Conservation (phyloP, 2,329 filamentous ascomycete genomes). For the Monosporascus sp. region DNA sequence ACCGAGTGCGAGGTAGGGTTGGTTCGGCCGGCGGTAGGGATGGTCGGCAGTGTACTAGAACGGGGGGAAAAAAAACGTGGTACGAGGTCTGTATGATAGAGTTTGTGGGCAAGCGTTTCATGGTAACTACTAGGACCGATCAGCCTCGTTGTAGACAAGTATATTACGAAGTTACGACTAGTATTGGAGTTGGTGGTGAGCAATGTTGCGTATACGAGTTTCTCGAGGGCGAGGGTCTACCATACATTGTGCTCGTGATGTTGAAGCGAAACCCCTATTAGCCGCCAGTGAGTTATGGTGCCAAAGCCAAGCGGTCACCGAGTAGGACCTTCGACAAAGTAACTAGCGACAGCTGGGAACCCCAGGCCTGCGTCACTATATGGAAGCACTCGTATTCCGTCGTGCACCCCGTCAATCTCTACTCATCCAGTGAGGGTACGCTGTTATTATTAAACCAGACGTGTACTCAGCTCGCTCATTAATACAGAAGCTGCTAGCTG, state of each 20-base stretch:
- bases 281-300: too few relatives aligned
- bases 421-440: background rate
- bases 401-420: background rate
- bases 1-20: slow-evolving; percentile 9
- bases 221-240: background rate
- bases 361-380: too few relatives aligned
- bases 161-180: background rate
- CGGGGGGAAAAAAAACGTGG: background rate
- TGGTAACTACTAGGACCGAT: background rate
- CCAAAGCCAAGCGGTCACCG: too few relatives aligned
- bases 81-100: background rate
- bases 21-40: background rate
- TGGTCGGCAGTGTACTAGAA: background rate
- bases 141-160: background rate
- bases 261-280: too few relatives aligned
- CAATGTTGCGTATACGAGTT: too few relatives aligned
- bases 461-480: too few relatives aligned
- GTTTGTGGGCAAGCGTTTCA: background rate
- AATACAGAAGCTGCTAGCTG: background rate
- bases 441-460: background rate
- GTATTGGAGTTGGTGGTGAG: background rate
- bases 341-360: too few relatives aligned
- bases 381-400: too few relatives aligned
- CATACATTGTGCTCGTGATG: background rate
- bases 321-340: too few relatives aligned